Base-by-base conservation (phyloP, 148 eudicot species). In the Amaranthus palmeri region DNA sequence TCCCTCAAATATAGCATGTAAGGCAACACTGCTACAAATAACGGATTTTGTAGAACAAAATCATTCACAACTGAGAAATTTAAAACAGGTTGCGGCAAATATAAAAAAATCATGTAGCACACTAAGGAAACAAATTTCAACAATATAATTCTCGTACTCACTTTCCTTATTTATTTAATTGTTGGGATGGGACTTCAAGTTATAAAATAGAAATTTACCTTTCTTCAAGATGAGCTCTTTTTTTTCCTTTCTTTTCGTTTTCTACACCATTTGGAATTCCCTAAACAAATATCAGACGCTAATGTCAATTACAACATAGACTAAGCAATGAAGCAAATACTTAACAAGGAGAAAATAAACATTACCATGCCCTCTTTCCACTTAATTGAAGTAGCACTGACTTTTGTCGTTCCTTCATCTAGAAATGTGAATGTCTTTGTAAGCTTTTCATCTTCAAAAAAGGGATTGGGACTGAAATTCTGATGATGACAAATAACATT, bases 341-440 rank as follows among this genome's bases (percentile, higher is more conserved):
- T 11, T 4, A 59, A 48, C 53, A 49, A 17, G 18, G 48, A 72
- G 15, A 74, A 44, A 42, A 63, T 78, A 74, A 18, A 59, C 42
- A 85, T 69, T 78, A 96, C 99, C 87, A 80, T 84, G 80, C 97
- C 99, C 76, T 96, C 92, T 83, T 92, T 96, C 99, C 99, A 96
- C 70, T 88, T 87, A 45, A 96, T 96, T 55, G 85, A 56, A 56
- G 99, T 92, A 10, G 96, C 88, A 43, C 92, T 85, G 69, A 96
- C 79, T 79, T 92, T 92, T 10, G 89, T 87, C 15, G 85, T 77
- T 77, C 99, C 99, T 74, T 95, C 99, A 57, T 92, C 96, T 50
- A 84, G 87, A 82, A 96, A 90, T 67, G 88, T 82, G 84, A 90
- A 96, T 61, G 92, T 78, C 86, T 90, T 96, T 17, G 87, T 82